phyloP scores from a whole-genome alignment of 306 rosid species.

The Malus sieversii region DNA sequence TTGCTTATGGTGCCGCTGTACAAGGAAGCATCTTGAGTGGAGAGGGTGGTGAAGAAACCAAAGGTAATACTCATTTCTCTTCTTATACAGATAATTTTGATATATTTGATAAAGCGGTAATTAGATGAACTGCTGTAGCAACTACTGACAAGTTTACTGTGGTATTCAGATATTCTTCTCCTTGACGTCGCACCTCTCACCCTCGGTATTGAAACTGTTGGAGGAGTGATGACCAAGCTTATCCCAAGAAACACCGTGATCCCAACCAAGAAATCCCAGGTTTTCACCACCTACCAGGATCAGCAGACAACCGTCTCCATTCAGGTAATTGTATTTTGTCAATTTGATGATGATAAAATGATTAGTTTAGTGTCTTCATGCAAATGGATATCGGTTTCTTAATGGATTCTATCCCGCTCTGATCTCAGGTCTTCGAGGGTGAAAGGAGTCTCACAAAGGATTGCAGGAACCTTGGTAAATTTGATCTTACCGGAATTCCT shows the following conservation, averaged over 20 bases:
- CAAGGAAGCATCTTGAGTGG: constrained; percentile 99
- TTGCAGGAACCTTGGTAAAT: constrained; percentile 91
- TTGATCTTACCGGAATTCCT: constrained; percentile 84
- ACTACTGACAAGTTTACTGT: not conserved
- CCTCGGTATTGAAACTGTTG: constrained; percentile 99
- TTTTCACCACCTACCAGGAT: constrained; percentile 97
- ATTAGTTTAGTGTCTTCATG: not conserved
- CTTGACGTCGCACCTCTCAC: constrained; percentile 95
- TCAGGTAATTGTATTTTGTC: constrained; percentile 49
- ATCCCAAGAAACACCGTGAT: constrained; percentile 96
- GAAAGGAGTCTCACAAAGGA: constrained; percentile 99
- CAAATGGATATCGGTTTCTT: not conserved
- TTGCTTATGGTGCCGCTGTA: constrained; percentile 96
- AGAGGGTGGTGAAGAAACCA: constrained; percentile 96
- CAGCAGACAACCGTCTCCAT: constrained; percentile 98
- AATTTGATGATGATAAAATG: not conserved
- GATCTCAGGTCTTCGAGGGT: constrained; percentile 77
- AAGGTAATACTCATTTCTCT: constrained; percentile 42
- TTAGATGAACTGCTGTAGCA: not conserved
- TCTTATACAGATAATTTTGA: not conserved
- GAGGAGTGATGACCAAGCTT: constrained; percentile 99
- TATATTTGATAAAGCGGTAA: not conserved
- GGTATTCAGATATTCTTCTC: constrained; percentile 78
- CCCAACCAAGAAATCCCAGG: constrained; percentile 99
- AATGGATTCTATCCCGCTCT: not conserved